These are phyloP conservation scores for Wolfiporia cocos DNA, from an alignment of 1,284 basidiomycete genomes.

Conservation along the genomic window DNA sequence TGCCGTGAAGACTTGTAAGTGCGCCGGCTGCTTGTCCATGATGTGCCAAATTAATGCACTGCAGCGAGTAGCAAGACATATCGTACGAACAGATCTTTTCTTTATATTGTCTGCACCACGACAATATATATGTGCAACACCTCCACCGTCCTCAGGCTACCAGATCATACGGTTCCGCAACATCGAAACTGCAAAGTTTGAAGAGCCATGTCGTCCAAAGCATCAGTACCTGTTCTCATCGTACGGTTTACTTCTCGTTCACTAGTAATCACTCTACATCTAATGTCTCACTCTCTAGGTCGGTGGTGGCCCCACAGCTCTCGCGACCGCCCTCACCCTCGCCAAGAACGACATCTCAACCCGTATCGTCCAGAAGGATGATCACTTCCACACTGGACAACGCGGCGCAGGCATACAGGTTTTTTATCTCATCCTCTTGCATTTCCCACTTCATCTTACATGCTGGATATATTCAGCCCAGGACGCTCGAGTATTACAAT, in stretches of 20 bases:
- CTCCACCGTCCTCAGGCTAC: too few species aligned
- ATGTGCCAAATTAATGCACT: too few species aligned
- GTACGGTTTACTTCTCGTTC: background rate
- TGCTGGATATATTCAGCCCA: conserved; percentile 7
- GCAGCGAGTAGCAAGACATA: too few species aligned
- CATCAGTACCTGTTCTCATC: background rate
- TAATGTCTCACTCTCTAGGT: conserved; percentile 5
- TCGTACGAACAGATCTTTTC: too few species aligned
- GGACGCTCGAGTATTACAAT: conserved; percentile 16
- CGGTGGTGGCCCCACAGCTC: conserved; percentile 15
- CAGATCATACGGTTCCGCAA: too few species aligned
- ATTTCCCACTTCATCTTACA: background rate
- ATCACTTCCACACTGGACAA: conserved; percentile 12
- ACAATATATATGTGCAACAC: too few species aligned
- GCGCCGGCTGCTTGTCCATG: too few species aligned
- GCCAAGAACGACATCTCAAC: conserved; percentile 14
- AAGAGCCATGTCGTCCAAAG: too few species aligned
- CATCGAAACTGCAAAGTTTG: too few species aligned
- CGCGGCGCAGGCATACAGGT: conserved; percentile 11
- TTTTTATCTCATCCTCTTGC: background rate
- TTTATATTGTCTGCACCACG: too few species aligned
- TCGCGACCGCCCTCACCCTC: conserved; percentile 13
- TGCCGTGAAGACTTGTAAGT: too few species aligned
- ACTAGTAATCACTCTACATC: background rate
- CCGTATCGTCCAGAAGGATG: conserved; percentile 29